phyloP scores from a whole-genome alignment of 2,329 filamentous ascomycete genomes.

The Cladobotryum protrusum region DNA sequence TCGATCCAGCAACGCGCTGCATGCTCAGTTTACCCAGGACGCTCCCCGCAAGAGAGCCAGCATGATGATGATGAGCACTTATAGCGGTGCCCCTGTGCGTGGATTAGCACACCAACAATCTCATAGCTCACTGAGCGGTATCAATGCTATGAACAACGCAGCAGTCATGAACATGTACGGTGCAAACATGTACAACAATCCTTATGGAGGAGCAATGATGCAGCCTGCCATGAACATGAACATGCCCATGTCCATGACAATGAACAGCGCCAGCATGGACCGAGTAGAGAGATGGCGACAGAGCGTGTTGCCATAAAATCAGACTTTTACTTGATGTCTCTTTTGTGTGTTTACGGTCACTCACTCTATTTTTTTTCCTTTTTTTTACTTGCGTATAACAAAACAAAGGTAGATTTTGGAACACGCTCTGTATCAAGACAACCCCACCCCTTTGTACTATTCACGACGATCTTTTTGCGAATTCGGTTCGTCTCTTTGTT shows the following conservation, averaged over 20 bases:
- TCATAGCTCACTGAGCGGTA: conserved; percentile 21
- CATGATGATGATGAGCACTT: conserved; percentile 17
- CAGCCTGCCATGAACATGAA: conserved; percentile 21
- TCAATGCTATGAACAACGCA: conserved; percentile 16
- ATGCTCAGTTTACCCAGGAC: conserved; percentile 19
- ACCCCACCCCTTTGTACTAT: too few species aligned
- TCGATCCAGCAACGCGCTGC: conserved; percentile 22
- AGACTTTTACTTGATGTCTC: neutral
- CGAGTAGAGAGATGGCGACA: conserved; percentile 39
- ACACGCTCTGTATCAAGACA: too few species aligned
- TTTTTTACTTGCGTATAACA: neutral
- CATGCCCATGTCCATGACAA: conserved; percentile 21
- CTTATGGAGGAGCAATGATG: conserved; percentile 20
- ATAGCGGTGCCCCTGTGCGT: conserved; percentile 16
- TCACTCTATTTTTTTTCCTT: neutral
- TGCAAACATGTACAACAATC: neutral
- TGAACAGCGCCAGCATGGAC: conserved; percentile 24
- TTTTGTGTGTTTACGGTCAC: neutral
- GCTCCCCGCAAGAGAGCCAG: conserved; percentile 24
- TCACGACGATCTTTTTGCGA: too few species aligned
- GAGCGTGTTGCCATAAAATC: conserved; percentile 29
- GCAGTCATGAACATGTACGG: conserved; percentile 21
- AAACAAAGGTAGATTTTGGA: neutral
- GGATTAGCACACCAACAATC: conserved; percentile 19
- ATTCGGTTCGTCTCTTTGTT: neutral